Base-by-base conservation (phyloP, 106 monocot species). In the Narthecium ossifragum region DNA sequence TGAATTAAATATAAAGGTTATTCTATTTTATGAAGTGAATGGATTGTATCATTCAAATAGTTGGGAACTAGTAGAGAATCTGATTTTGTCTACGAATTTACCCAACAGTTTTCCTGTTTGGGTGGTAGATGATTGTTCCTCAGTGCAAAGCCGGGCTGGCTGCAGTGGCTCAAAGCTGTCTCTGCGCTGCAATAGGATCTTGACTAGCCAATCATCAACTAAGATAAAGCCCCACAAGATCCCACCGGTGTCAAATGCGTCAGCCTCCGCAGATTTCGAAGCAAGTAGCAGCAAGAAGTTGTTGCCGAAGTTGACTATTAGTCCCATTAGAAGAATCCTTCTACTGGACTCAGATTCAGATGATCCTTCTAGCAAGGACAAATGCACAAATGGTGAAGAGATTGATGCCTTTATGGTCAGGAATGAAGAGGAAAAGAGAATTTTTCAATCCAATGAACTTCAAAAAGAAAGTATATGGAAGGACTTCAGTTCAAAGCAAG, bases 321-420 rank as follows among this genome's bases (percentile, higher is more conserved):
- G 85, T 30, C 93, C 93, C 30, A 62, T 94, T 21, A 73, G 85
- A 46, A 94, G 75, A 62, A 82, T 94, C 22, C 71, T 82, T 53
- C 64, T 94, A 57, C 43, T 83, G 26, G 85, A 85, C 59, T 85
- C 88, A 49, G 88, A 85, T 70, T 83, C 83, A 13, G 88, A 94
- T 62, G 68, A 68, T 62, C 27, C 64, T 59, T 67, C 76, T 50
- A 46, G 46, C 26, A 46, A 73, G 45, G 69, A 55, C 25, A 59
- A 47, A 48, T 18, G 14, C 34, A 51, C 56, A 51, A 22, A 62
- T 4, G 55, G 22, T 28, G 40, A 57, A 49, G 50, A 67, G 10
- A 31, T 49, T 22, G 38, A 51, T 32, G n/a, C 55, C 24, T 51
- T 27, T 28, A n/a, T 31, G 36, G 46, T 18, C n/a, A 0, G 15